A percentile compares a stretch with the other conserved stretches of the same genome.
These are phyloP conservation scores for Oenanthe sinensis DNA, from an alignment of 129 eudicot genomes.

Conservation along the genomic window DNA sequence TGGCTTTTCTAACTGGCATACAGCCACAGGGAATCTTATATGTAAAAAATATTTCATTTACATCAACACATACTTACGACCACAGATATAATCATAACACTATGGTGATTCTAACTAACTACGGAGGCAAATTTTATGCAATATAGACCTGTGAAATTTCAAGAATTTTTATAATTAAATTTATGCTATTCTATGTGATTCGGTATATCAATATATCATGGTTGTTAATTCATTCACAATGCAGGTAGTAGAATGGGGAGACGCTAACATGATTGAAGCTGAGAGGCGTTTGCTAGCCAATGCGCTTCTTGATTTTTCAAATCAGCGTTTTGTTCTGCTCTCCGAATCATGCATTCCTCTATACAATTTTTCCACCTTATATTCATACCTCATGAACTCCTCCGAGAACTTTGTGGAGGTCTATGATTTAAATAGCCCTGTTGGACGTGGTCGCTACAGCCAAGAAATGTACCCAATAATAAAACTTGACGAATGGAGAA, in stretches of 20 bases:
- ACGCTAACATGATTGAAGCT: slow-evolving; percentile 75
- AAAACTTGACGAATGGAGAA: slow-evolving; percentile 54
- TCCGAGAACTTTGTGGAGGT: slow-evolving; percentile 54
- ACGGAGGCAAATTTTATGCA: too few species aligned
- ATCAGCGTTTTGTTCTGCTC: slow-evolving; percentile 68
- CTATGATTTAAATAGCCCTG: slow-evolving; percentile 49
- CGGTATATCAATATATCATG: not conserved
- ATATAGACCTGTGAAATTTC: too few species aligned
- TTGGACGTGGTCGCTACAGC: slow-evolving; percentile 75
- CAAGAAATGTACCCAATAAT: slow-evolving; percentile 42
- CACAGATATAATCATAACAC: not conserved
- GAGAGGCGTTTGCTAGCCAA: slow-evolving; percentile 76
- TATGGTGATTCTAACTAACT: too few species aligned
- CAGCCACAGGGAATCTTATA: not conserved
- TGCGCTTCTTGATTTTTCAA: slow-evolving; percentile 72
- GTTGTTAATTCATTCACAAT: not conserved
- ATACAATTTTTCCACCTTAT: slow-evolving; percentile 62
- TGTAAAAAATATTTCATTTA: not conserved
- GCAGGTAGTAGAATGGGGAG: slow-evolving; percentile 77
- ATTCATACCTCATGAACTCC: slow-evolving; percentile 63
- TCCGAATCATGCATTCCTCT: slow-evolving; percentile 90
- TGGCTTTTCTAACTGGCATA: not conserved
- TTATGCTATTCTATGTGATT: not conserved
- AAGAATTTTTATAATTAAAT: too few species aligned
- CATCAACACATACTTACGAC: not conserved